Base-by-base conservation (phyloP, 2,329 filamentous ascomycete genomes). In the Chrysoporthe deuterocubensis region DNA sequence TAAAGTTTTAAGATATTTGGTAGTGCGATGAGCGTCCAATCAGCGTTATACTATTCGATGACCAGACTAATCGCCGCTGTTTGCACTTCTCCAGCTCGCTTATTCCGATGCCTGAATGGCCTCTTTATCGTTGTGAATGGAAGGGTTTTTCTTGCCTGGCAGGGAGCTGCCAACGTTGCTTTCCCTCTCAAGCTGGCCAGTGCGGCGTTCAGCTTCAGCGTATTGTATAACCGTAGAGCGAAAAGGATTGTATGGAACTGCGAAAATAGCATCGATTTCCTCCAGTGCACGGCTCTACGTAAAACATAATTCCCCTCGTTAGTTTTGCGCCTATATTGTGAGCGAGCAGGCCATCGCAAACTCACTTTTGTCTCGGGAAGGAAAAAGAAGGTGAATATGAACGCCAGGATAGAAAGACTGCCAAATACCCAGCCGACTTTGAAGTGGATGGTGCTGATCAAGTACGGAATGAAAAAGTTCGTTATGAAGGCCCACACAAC, bases 401-500 rank as follows among this genome's bases (percentile, higher is more conserved):
- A 46, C 1, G 69, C 72, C 5, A 72, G 13, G 5, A 70, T 3
- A 8, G 71, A 66, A 32, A 73, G 60, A 43, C 71, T 64, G 32
- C 72, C 71, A 69, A 73, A 73, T 11, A 73, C 63, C 72, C 72
- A 73, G 32, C 72, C 72, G 14, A 73, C 63, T 32, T 66, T 32
- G 58, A 71, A 73, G 32, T 70, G 69, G 34, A 73, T 71, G 44
- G 32, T 58, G 46, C 64, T 48, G 42, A 73, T 72, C 42, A 73
- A 67, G 60, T 73, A 73, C 3, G 72, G 72, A 46, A 73, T 71
- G 26, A 69, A 59, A 56, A 72, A 73, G 44, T 73, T 73, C 43
- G 68, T 72, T 14, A 71, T 70, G 60, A 73, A 73, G 1, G 69
- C 71, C 72, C 71, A 73, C 18, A 73, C 34, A 48, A 73, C 71